A percentile compares a stretch with the other conserved stretches of the same genome.
Conservation (phyloP, 148 eudicot genomes). For the Chenopodium album region DNA sequence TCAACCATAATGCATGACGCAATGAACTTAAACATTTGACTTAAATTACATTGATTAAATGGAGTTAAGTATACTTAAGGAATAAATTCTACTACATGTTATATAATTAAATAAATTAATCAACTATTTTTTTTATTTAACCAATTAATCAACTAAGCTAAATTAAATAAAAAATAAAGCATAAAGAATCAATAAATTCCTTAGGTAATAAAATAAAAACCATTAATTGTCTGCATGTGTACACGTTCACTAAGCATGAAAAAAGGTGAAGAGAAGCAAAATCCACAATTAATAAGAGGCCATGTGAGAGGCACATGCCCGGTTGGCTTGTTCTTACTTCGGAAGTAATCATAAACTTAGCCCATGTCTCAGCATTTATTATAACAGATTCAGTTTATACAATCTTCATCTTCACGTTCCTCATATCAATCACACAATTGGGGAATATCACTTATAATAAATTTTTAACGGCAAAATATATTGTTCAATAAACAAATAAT, state of each 20-base stretch:
- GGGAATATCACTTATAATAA: not conserved
- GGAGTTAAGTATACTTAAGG: not conserved
- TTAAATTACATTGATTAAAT: not conserved
- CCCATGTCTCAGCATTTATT: slow-evolving; percentile 11
- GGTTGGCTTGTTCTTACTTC: slow-evolving; percentile 14
- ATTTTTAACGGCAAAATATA: not conserved
- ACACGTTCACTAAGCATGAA: slow-evolving; percentile 28
- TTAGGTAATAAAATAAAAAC: not conserved
- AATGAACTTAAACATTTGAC: not conserved
- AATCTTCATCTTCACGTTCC: not conserved
- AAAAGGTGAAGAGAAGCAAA: slow-evolving; percentile 24
- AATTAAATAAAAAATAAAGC: not conserved
- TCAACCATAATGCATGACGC: slow-evolving; percentile 1
- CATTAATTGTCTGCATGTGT: slow-evolving; percentile 30
- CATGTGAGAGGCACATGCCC: slow-evolving; percentile 34
- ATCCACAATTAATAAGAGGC: slow-evolving; percentile 19
- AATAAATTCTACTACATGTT: no score
- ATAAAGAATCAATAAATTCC: not conserved
- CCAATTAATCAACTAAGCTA: not conserved
- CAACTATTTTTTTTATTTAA: no score
- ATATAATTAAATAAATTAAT: no score
- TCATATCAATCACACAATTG: not conserved
- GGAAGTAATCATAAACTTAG: slow-evolving; percentile 3
- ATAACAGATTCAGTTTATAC: not conserved
- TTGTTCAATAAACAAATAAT: no score